phyloP scores from a whole-genome alignment of 1,139 yeast genomes.

The Yamadazyma sp. region DNA sequence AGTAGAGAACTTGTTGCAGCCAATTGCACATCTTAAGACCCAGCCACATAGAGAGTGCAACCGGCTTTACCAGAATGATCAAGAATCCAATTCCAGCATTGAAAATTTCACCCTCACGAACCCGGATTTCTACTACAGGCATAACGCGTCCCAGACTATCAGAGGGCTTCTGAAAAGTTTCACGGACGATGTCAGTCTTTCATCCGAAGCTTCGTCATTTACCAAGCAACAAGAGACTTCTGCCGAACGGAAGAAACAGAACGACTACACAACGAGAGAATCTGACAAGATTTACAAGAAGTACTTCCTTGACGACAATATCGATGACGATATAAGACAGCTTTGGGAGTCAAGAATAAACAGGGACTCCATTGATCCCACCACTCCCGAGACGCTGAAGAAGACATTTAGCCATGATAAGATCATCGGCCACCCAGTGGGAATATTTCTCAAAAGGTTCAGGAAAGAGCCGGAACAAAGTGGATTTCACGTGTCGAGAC shows the following conservation, averaged over 20 bases:
- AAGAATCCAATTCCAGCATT: not conserved
- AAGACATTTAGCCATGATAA: not conserved
- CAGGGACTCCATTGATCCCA: not conserved
- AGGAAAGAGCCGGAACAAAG: not conserved
- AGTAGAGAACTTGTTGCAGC: slow-evolving; percentile 13
- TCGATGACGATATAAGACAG: slow-evolving; percentile 52
- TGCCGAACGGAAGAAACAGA: slow-evolving; percentile 22
- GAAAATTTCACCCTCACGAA: slow-evolving; percentile 1
- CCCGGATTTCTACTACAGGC: slow-evolving; percentile 17
- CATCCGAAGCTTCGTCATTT: slow-evolving; percentile 19
- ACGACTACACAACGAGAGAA: slow-evolving; percentile 50
- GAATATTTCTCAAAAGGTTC: not conserved
- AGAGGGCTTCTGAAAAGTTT: slow-evolving; percentile 3
- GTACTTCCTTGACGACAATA: slow-evolving; percentile 36
- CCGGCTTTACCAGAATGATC: not conserved
- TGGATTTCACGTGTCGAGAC: slow-evolving; percentile 47
- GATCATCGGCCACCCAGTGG: no score
- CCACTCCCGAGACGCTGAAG: no score
- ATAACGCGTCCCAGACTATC: slow-evolving; percentile 14
- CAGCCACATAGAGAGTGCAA: not conserved
- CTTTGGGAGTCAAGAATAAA: slow-evolving; percentile 49
- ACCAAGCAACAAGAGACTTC: slow-evolving; percentile 22
- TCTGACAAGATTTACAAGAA: slow-evolving; percentile 47
- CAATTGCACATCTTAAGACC: slow-evolving; percentile 3
- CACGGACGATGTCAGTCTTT: slow-evolving; percentile 2